A percentile compares a stretch with the other conserved stretches of the same genome.
These are phyloP conservation scores for Pichia sp. DNA, from an alignment of 1,139 yeast species.

Conservation along the genomic window DNA sequence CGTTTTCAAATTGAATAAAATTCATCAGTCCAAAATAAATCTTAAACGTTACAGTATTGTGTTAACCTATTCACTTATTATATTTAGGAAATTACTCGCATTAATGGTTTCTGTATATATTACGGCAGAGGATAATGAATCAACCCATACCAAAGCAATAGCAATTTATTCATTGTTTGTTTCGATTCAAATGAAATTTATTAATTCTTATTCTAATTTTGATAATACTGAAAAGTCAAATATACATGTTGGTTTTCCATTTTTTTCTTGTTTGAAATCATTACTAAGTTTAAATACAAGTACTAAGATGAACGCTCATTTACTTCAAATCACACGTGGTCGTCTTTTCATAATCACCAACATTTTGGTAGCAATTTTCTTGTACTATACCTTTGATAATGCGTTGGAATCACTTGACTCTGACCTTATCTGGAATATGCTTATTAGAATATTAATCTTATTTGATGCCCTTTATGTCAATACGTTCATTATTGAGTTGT, in stretches of 20 bases:
- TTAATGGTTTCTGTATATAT: conserved; percentile 25
- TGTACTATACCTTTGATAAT: conserved; percentile 2
- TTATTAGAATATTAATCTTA: conserved; percentile 18
- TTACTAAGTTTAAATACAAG: not conserved
- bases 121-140: conserved; percentile 24
- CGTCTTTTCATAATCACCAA: conserved; percentile 11
- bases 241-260: not conserved
- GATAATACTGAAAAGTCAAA: not conserved
- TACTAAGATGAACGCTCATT: not conserved
- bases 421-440: conserved; percentile 5
- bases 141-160: conserved; percentile 24
- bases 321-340: conserved; percentile 14
- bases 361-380: conserved; percentile 9
- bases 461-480: conserved; percentile 22
- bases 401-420: conserved; percentile 1
- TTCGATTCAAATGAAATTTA: conserved; percentile 23
- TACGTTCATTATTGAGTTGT: conserved; percentile 22
- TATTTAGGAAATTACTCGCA: conserved; percentile 23
- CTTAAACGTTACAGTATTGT: conserved; percentile 6
- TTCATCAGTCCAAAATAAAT: not conserved
- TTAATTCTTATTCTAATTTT: conserved; percentile 8
- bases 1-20: not conserved
- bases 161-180: conserved; percentile 20
- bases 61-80: conserved; percentile 22
- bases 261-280: conserved; percentile 1